Conservation (phyloP, 257 asterid species). For the Eustoma russellianum region DNA sequence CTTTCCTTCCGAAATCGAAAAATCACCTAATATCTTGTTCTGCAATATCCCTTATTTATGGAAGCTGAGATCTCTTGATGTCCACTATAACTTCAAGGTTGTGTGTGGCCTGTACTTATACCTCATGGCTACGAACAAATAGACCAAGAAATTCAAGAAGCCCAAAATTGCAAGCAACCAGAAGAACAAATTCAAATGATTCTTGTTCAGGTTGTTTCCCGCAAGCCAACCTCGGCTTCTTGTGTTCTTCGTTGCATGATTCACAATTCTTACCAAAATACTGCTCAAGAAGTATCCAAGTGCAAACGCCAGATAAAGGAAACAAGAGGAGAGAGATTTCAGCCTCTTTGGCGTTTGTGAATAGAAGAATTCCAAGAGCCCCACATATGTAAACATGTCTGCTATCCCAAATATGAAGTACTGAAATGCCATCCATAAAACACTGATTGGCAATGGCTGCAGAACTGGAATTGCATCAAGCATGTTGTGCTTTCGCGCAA, state of each 20-base stretch:
- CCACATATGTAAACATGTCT: conserved; percentile 67
- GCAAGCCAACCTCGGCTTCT: conserved; percentile 59
- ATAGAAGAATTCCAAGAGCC: conserved; percentile 62
- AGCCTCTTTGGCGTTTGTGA: conserved; percentile 52
- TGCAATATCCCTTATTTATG: not conserved
- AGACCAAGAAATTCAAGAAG: conserved; percentile 38
- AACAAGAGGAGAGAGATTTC: conserved; percentile 56
- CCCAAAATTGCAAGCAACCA: conserved; percentile 43
- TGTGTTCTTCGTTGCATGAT: conserved; percentile 36
- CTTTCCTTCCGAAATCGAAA: too few relatives aligned
- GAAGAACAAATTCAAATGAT: conserved; percentile 55
- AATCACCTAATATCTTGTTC: too few relatives aligned
- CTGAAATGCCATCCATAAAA: conserved; percentile 63
- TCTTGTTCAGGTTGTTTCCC: conserved; percentile 54
- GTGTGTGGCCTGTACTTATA: conserved; percentile 46
- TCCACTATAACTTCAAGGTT: conserved; percentile 5
- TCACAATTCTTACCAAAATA: conserved; percentile 50
- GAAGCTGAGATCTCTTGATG: conserved; percentile 8
- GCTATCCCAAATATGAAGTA: conserved; percentile 72
- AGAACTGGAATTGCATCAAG: conserved; percentile 41
- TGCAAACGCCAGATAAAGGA: conserved; percentile 63
- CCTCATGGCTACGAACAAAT: conserved; percentile 46
- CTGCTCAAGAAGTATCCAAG: conserved; percentile 57
- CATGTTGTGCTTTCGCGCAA: conserved; percentile 38
- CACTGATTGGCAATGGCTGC: conserved; percentile 59